These are phyloP conservation scores for Anisogramma anomala DNA, from an alignment of 2,329 filamentous ascomycete species.

Conservation along the genomic window DNA sequence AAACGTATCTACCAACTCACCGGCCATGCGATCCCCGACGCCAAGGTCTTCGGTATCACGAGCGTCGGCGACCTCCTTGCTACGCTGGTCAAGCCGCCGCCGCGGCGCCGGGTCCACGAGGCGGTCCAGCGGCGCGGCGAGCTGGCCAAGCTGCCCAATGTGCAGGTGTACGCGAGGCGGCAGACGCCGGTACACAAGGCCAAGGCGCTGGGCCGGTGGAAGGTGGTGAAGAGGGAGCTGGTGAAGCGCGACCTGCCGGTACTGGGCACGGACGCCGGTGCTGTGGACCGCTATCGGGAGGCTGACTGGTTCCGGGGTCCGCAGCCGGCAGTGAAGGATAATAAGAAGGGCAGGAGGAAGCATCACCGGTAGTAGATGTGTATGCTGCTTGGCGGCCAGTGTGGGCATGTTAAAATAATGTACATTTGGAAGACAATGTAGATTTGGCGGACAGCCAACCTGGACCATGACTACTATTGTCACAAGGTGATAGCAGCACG, in stretches of 20 bases:
- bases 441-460: too few relatives aligned
- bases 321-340: slow-evolving; percentile 7
- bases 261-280: slow-evolving; percentile 20
- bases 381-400: too few relatives aligned
- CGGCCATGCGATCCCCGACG: slow-evolving; percentile 64
- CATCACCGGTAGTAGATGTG: not conserved
- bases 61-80: slow-evolving; percentile 45
- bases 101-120: slow-evolving; percentile 52
- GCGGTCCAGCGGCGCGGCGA: slow-evolving; percentile 37
- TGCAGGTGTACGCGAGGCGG: slow-evolving; percentile 52
- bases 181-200: slow-evolving; percentile 47
- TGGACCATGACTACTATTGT: too few relatives aligned
- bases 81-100: slow-evolving; percentile 40
- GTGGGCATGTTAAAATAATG: too few relatives aligned
- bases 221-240: slow-evolving; percentile 26
- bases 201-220: slow-evolving; percentile 27
- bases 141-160: slow-evolving; percentile 51
- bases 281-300: slow-evolving; percentile 21
- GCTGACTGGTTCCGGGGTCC: slow-evolving; percentile 20
- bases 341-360: slow-evolving; percentile 6
- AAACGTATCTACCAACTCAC: slow-evolving; percentile 75
- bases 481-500: too few relatives aligned
- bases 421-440: too few relatives aligned
- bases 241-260: slow-evolving; percentile 24
- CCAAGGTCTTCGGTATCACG: slow-evolving; percentile 44